These are phyloP conservation scores for Neocallimastix lanati DNA, from an alignment of 192 early-diverging fungal species.

Conservation along the genomic window DNA sequence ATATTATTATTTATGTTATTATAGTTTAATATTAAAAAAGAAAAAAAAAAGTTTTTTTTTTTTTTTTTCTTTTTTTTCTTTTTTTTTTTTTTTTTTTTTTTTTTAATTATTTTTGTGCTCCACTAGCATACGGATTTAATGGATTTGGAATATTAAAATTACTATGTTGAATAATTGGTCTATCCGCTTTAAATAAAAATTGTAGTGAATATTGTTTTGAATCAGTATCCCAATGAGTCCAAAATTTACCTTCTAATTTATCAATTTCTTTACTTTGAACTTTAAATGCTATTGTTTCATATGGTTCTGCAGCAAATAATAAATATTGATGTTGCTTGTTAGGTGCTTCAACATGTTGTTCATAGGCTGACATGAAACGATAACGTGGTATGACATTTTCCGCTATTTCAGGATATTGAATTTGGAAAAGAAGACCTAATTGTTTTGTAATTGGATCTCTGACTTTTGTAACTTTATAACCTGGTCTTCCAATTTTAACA, in stretches of 20 bases:
- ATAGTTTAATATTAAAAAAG: no score
- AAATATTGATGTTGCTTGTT: slow-evolving; percentile 81
- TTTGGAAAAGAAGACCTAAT: slow-evolving; percentile 78
- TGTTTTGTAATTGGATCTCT: slow-evolving; percentile 72
- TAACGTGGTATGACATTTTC: slow-evolving; percentile 67
- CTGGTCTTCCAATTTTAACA: slow-evolving; percentile 90
- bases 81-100: no score
- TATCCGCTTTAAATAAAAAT: slow-evolving; percentile 69
- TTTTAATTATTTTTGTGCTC: not conserved
- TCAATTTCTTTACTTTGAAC: slow-evolving; percentile 88
- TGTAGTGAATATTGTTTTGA: slow-evolving; percentile 72
- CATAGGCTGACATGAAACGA: slow-evolving; percentile 92
- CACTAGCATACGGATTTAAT: not conserved
- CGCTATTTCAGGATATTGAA: slow-evolving; percentile 83
- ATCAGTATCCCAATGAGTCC: slow-evolving; percentile 89
- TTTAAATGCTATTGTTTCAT: slow-evolving; percentile 86
- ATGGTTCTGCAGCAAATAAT: slow-evolving; percentile 87
- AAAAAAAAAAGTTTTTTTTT: no score
- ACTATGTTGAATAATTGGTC: not conserved
- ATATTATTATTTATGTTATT: no score
- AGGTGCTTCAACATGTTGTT: slow-evolving; percentile 77
- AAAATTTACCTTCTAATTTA: slow-evolving; percentile 63
- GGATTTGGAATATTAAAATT: not conserved
- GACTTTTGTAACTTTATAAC: slow-evolving; percentile 69
- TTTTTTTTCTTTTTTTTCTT: no score